A percentile compares a stretch with the other conserved stretches of the same genome.
phyloP scores from a whole-genome alignment of 1,284 basidiomycete genomes.

The Waitea zeae region DNA sequence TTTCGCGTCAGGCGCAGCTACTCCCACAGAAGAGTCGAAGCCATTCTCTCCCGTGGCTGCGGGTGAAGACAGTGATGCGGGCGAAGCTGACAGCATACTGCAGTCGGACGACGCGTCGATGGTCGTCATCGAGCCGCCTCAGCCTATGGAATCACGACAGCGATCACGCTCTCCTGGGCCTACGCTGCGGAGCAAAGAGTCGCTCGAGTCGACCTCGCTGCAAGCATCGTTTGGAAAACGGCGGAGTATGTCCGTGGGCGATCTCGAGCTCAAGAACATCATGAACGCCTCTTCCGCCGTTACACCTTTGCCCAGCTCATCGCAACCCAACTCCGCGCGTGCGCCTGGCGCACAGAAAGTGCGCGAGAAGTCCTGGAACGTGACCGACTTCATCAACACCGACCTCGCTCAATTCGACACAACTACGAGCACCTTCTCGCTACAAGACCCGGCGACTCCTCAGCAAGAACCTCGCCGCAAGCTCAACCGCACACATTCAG shows the following conservation, averaged over 20 bases:
- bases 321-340: constrained; percentile 12
- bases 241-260: constrained; percentile 60
- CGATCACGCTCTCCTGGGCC: constrained; percentile 9
- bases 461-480: constrained; percentile 22
- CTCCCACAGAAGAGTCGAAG: no score
- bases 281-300: constrained; percentile 18
- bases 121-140: constrained; percentile 32
- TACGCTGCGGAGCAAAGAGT: constrained; percentile 8
- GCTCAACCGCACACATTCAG: constrained; percentile 10
- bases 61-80: no score
- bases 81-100: no score
- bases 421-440: constrained; percentile 30
- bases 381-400: constrained; percentile 48
- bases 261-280: constrained; percentile 38
- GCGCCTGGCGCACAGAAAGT: constrained; percentile 7
- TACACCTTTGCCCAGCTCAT: constrained; percentile 17
- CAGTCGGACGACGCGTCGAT: constrained; percentile 29
- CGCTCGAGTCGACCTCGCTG: constrained; percentile 13
- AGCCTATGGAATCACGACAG: constrained; percentile 11
- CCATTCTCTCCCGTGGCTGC: no score
- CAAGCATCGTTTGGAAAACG: no score
- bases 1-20: not conserved
- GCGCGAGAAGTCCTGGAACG: constrained; percentile 22
- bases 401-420: constrained; percentile 48
- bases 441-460: constrained; percentile 44